Evolutionary conservation across 2,329 filamentous ascomycete species (phyloP).

Genomic region (Ophiosphaerella narmari): DNA sequence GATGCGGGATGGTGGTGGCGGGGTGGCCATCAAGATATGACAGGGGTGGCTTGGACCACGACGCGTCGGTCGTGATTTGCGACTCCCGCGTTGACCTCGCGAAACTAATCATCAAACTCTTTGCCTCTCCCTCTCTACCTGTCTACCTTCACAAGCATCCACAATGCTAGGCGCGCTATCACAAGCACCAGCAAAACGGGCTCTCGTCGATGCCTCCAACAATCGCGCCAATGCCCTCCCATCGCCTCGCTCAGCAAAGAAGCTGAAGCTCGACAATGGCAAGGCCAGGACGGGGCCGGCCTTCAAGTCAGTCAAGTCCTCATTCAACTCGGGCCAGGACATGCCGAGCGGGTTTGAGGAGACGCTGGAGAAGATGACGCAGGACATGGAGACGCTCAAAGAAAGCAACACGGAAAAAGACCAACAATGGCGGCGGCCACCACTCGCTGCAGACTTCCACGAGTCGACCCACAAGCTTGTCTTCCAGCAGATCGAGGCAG

Average conservation of each 20-base stretch:
- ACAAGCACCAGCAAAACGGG: constrained; percentile 51
- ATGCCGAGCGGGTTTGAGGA: constrained; percentile 91
- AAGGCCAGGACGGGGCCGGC: constrained; percentile 65
- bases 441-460: constrained; percentile 62
- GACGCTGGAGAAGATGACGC: constrained; percentile 92
- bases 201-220: constrained; percentile 52
- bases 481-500: constrained; percentile 94
- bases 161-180: constrained; percentile 41
- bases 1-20: too few species aligned
- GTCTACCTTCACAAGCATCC: constrained; percentile 1
- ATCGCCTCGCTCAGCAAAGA: constrained; percentile 67
- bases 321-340: constrained; percentile 71
- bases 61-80: constrained; percentile 23
- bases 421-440: constrained; percentile 82
- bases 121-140: constrained; percentile 1
- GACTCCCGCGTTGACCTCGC: constrained; percentile 18
- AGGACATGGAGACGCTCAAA: constrained; percentile 86
- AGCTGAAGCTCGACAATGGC: constrained; percentile 74
- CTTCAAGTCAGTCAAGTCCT: constrained; percentile 65
- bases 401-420: constrained; percentile 88
- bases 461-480: constrained; percentile 70
- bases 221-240: constrained; percentile 52
- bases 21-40: constrained; percentile 11
- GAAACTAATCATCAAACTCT: constrained; percentile 21
- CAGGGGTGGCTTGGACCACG: constrained; percentile 29